Evolutionary conservation across 345 rosid species (phyloP).

Genomic region (rapeseed (Brassica napus)): Da-Ae NC_063452.1:44123001-44123500

Average conservation of each 20-base stretch:
- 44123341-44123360: conserved; percentile 47
- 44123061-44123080: conserved; percentile 2
- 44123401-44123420: conserved; percentile 87
- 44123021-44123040: conserved; percentile 82
- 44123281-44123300: conserved; percentile 51
- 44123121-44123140: conserved; percentile 23
- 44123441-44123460: conserved; percentile 12
- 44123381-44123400: conserved; percentile 89
- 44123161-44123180: conserved; percentile 15
- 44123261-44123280: conserved; percentile 95
- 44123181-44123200: conserved; percentile 24
- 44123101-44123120: conserved; percentile 19
- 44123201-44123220: conserved; percentile 12
- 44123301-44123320: background rate
- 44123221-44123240: conserved; percentile 78
- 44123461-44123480: conserved; percentile 5
- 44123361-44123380: conserved; percentile 85
- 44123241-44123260: conserved; percentile 88
- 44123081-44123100: conserved; percentile 19
- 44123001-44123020: conserved; percentile 89
- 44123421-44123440: conserved; percentile 45
- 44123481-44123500: conserved; percentile 13
- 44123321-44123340: conserved; percentile 12
- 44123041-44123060: conserved; percentile 40
- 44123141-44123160: conserved; percentile 37